phyloP scores from a whole-genome alignment of 306 rosid species.

The Vicia faba region DNA sequence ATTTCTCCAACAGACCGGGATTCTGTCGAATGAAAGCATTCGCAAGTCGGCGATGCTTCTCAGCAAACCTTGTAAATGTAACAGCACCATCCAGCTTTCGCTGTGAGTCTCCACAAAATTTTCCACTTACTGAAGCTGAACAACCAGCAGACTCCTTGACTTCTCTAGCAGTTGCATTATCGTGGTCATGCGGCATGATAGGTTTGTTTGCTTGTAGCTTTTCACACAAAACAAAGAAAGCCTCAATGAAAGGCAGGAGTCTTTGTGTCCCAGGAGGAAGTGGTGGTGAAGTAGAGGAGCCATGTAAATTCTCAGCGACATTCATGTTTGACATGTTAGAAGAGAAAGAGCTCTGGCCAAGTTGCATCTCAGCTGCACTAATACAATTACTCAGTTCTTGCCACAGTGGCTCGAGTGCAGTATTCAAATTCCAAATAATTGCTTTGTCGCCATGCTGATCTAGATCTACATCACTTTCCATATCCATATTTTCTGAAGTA shows the following conservation, averaged over 20 bases:
- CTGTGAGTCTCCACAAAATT: conserved; percentile 60
- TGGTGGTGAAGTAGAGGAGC: conserved; percentile 84
- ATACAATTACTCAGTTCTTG: conserved; percentile 93
- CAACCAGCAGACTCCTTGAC: conserved; percentile 84
- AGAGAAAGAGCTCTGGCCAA: conserved; percentile 70
- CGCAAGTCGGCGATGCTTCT: conserved; percentile 93
- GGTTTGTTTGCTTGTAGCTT: conserved; percentile 82
- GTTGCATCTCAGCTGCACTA: conserved; percentile 83
- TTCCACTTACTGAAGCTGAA: conserved; percentile 51
- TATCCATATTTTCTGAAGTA: conserved; percentile 49
- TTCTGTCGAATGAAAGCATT: conserved; percentile 97
- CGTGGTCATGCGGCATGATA: conserved; percentile 65
- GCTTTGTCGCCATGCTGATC: conserved; percentile 78
- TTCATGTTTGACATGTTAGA: conserved; percentile 59
- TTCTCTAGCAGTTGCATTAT: conserved; percentile 79
- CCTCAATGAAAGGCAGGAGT: conserved; percentile 93
- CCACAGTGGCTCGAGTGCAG: conserved; percentile 94
- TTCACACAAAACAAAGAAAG: conserved; percentile 96
- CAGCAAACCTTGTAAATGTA: conserved; percentile 89
- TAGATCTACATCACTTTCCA: conserved; percentile 52
- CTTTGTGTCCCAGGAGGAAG: conserved; percentile 98
- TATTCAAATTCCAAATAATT: conserved; percentile 81
- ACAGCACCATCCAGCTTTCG: conserved; percentile 73
- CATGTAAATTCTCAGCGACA: conserved; percentile 73
- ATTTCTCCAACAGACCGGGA: conserved; percentile 91